Evolutionary conservation across 1,139 yeast genomes (phyloP), one percentile per base, ranked within the genome.

Genomic region (Yamadazyma triangularis): DNA sequence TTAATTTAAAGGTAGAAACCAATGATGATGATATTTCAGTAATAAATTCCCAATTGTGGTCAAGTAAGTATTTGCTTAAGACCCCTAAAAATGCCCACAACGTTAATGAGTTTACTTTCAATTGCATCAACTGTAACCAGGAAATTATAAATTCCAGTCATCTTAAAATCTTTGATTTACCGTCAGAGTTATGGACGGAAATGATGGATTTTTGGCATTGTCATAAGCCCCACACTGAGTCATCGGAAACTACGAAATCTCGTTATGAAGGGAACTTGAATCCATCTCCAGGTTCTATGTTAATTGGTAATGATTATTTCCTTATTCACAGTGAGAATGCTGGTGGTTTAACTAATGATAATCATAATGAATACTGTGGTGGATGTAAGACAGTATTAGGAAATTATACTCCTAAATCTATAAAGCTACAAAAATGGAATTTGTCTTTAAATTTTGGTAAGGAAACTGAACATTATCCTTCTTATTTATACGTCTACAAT

Each of bases 121-220:
- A 35, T 4, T 74, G 79, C 41, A 13, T 19, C 0, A 5, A 40
- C 0, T 74, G 79, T 41, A 36, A 41, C 2, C 1, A 15, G 0
- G 20, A 8, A 0, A 24, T 72, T 1, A 38, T 70, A 1, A 50
- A 56, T 25, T 63, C 74, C 0, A 18, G 26, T 0, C 28, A 50
- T 1, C 50, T 61, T 5, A 52, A 50, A 21, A 56, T 81, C 27
- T 57, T 64, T 41, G 85, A 86, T 27, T 73, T 89, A 79, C 98
- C 98, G 0, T 83, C 95, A 1, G 96, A 88, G 47, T 66, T 78
- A 33, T 91, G 98, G 98, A 77, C 84, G 9, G 98, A 91, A 51
- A 65, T 91, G 73, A 84, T 91, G 95, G 97, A 91, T 39, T 84
- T 83, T 42, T 91, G 98, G 98, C 97, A 91, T 53, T 91, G 98